phyloP scores from a whole-genome alignment of 164 flowering plant genomes.

The Dillenia suffruticosa region DNA sequence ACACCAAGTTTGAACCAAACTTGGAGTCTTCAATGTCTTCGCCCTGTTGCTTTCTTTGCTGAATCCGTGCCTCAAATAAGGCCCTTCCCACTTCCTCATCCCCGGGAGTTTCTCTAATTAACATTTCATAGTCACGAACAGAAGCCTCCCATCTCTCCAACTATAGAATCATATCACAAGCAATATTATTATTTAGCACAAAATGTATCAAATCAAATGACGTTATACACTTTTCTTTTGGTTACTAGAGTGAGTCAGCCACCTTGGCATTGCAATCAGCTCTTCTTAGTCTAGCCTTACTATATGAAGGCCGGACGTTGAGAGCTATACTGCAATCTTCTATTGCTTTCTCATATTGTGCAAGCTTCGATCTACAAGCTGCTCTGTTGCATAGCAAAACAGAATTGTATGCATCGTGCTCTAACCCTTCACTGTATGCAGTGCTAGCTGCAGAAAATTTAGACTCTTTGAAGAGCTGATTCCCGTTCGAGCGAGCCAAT shows the following conservation, averaged over 20 bases:
- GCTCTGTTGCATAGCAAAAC: conserved; percentile 79
- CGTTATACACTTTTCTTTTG: no score
- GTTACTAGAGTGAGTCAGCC: neutral
- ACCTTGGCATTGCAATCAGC: conserved; percentile 86
- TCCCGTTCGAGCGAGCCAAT: conserved; percentile 60
- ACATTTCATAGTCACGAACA: conserved; percentile 64
- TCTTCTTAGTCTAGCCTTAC: conserved; percentile 69
- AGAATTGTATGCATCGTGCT: conserved; percentile 67
- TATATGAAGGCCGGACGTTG: conserved; percentile 50
- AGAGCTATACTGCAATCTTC: conserved; percentile 79
- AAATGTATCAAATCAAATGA: no score
- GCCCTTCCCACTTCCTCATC: conserved; percentile 59
- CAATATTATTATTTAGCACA: no score
- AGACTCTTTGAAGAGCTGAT: conserved; percentile 58
- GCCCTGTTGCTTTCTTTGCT: conserved; percentile 43
- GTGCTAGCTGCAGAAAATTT: conserved; percentile 57
- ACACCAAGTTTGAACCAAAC: conserved; percentile 40
- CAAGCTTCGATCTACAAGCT: conserved; percentile 64
- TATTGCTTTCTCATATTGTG: conserved; percentile 70
- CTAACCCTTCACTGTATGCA: conserved; percentile 64
- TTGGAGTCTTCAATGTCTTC: conserved; percentile 39
- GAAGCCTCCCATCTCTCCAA: conserved; percentile 80
- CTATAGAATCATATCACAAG: conserved; percentile 21
- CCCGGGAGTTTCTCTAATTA: conserved; percentile 60
- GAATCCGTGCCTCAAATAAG: conserved; percentile 50